These are phyloP conservation scores for Hypoxylon sp. DNA, from an alignment of 2,329 filamentous ascomycete species.

Conservation along the genomic window DNA sequence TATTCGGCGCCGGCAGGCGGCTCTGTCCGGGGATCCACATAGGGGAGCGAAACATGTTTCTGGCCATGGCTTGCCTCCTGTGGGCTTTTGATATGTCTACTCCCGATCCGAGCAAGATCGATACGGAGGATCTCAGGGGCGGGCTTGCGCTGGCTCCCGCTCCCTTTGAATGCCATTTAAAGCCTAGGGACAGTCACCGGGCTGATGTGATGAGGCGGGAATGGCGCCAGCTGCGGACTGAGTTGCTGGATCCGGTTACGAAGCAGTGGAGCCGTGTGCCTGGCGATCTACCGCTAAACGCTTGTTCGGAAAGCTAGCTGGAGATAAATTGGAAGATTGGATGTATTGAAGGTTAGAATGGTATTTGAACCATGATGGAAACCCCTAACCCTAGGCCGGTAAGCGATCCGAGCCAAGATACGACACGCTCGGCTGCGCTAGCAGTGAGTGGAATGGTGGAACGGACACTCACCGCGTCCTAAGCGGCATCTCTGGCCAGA, in stretches of 20 bases:
- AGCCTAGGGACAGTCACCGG: conserved; percentile 1
- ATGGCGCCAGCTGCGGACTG: conserved; percentile 5
- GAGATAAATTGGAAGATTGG: no score
- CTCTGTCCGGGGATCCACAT: conserved; percentile 61
- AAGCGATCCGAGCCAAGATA: no score
- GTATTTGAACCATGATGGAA: no score
- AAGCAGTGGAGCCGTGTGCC: conserved; percentile 16
- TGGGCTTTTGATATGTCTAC: conserved; percentile 58
- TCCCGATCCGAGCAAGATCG: conserved; percentile 6
- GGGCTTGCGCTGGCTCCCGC: conserved; percentile 7
- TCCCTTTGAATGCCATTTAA: conserved; percentile 11
- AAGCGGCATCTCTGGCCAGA: no score
- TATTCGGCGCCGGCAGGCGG: conserved; percentile 38
- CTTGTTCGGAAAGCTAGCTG: conserved; percentile 2
- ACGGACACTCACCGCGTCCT: no score
- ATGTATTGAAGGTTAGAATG: no score
- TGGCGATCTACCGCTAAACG: conserved; percentile 2
- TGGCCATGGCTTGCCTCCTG: conserved; percentile 57
- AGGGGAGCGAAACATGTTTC: conserved; percentile 47
- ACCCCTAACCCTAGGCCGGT: no score
- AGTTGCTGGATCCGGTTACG: conserved; percentile 10
- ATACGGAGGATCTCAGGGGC: conserved; percentile 16
- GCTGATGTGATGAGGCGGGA: conserved; percentile 8
- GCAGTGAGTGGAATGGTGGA: no score
- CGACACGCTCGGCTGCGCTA: no score